phyloP scores from a whole-genome alignment of 2,329 filamentous ascomycete species.

The Clarireedia homoeocarpa region DNA sequence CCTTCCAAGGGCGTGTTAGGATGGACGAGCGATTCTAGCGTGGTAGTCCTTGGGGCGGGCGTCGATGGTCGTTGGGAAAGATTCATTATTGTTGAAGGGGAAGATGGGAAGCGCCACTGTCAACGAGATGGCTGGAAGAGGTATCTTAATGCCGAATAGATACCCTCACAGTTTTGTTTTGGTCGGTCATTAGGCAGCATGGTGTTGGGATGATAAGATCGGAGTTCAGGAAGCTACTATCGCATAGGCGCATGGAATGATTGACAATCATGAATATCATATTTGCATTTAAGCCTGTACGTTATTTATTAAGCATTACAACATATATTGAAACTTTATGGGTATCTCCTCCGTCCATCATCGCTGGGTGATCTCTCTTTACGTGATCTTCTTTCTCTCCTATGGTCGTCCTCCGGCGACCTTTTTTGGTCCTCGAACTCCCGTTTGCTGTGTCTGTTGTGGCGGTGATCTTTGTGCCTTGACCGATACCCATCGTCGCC shows the following conservation, averaged over 20 bases:
- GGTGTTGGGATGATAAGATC: not conserved
- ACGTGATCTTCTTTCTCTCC: conserved; percentile 1
- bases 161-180: not conserved
- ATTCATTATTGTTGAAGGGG: conserved; percentile 62
- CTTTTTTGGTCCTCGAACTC: conserved; percentile 1
- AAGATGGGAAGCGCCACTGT: conserved; percentile 59
- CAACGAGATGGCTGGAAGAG: conserved; percentile 74
- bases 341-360: conserved; percentile 10
- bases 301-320: not conserved
- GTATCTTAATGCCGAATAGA: conserved; percentile 46
- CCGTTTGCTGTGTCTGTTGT: not conserved
- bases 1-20: conserved; percentile 79
- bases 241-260: not conserved
- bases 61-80: conserved; percentile 82
- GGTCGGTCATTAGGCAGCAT: not conserved
- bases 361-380: conserved; percentile 6
- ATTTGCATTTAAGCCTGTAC: not conserved
- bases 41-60: conserved; percentile 73
- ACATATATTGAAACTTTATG: not conserved
- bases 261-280: not conserved
- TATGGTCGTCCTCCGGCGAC: conserved; percentile 8
- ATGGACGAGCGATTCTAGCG: conserved; percentile 67
- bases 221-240: not conserved
- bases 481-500: conserved; percentile 11
- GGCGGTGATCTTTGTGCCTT: conserved; percentile 13